Evolutionary conservation across 306 rosid species (phyloP), one percentile per base, ranked within the genome.

Genomic region (Ceratonia siliqua): DNA sequence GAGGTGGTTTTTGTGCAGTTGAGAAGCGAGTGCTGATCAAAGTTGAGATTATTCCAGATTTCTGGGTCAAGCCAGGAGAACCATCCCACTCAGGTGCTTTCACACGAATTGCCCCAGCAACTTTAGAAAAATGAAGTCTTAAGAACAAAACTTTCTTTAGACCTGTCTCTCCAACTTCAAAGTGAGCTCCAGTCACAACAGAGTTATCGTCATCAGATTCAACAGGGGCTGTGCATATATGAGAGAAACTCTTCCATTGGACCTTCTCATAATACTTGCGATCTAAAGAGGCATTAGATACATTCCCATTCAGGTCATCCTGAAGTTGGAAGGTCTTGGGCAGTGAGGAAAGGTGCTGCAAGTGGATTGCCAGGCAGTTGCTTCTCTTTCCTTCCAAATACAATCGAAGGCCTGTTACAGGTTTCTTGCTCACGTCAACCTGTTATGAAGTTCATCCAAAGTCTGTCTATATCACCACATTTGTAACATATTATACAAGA

Each of bases 241-340:
- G 92, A 55, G 96, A 92, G 84, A 90, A 92, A 79, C 87, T 92
- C 93, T 90, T 88, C 96, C 98, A 88, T 70, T 90, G 94, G 70
- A 92, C 98, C 83, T 88, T 92, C 79, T 90, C 98, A 4, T 68
- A 90, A 80, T 92, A 92, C 70, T 76, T 85, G 50, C 89, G 89
- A 67, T 90, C 98, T 2, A 72, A 63, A 15, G 88, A 58, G 6
- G 64, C 54, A 28, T 42, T 39, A 10, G 88, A 75, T 4, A 62
- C 72, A 39, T 66, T 80, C 61, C 71, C 71, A 45, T 62, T 82
- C 41, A 41, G 76, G 52, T 79, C 88, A 55, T 77, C 83, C 74
- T 74, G 68, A 8, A 92, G 88, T 68, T 74, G 86, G 81, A 92
- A 82, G 77, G 86, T 87, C 78, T 84, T 87, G 42, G 98, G 98